These are phyloP conservation scores for Kodamaea alishanica DNA, from an alignment of 1,139 yeast genomes.

Conservation along the genomic window DNA sequence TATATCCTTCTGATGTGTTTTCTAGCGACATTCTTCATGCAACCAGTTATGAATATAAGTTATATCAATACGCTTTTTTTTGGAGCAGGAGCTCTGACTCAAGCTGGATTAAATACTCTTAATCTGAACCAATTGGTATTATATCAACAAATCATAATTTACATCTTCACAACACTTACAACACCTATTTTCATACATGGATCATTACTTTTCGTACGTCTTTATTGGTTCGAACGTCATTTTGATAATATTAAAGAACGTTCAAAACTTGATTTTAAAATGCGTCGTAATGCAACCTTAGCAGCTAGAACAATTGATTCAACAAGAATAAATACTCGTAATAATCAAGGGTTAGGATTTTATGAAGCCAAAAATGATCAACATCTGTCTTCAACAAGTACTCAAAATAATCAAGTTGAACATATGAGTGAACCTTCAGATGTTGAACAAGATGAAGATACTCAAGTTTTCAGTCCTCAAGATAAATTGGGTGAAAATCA, in stretches of 20 bases:
- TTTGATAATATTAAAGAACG: conserved; percentile 76
- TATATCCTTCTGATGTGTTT: conserved; percentile 55
- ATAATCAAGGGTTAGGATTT: conserved; percentile 35
- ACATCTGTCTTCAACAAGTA: conserved; percentile 3
- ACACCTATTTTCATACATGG: conserved; percentile 92
- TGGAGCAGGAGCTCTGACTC: conserved; percentile 75
- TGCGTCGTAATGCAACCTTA: conserved; percentile 77
- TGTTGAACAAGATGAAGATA: conserved; percentile 9
- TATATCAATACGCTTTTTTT: conserved; percentile 82
- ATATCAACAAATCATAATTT: conserved; percentile 76
- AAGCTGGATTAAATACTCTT: conserved; percentile 86
- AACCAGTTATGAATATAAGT: conserved; percentile 60
- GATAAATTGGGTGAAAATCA: conserved; percentile 1
- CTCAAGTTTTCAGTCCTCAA: conserved; percentile 27
- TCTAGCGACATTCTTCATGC: conserved; percentile 67
- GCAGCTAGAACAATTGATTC: conserved; percentile 50
- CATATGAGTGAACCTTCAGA: conserved; percentile 38
- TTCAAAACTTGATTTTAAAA: conserved; percentile 69
- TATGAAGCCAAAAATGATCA: conserved; percentile 4
- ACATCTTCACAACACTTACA: conserved; percentile 57
- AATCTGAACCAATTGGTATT: conserved; percentile 57
- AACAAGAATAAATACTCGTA: conserved; percentile 35
- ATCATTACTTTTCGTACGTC: conserved; percentile 68
- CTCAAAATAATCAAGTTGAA: conserved; percentile 18
- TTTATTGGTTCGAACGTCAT: conserved; percentile 85